A percentile compares a stretch with the other conserved stretches of the same genome.
Evolutionary conservation across 441 rosid species (phyloP).

Genomic region (Kokia cookei): DNA sequence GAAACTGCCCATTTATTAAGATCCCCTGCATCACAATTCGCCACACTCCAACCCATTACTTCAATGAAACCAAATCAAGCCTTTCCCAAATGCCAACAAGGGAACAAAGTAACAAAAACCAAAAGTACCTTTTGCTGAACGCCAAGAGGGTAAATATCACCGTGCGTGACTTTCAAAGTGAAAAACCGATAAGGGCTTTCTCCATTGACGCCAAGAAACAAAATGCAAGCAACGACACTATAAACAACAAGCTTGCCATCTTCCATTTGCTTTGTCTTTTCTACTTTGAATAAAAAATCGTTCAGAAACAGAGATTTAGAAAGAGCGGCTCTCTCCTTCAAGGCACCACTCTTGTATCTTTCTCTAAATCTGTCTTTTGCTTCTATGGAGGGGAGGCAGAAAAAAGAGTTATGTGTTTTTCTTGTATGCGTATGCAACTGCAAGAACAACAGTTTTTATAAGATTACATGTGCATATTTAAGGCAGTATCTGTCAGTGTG

Average conservation of each 20-base stretch:
- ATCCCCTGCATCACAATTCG: constrained; percentile 46
- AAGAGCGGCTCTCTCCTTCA: neutral
- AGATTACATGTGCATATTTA: neutral
- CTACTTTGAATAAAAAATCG: neutral
- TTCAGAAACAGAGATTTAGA: neutral
- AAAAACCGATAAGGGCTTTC: constrained; percentile 31
- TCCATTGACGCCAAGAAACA: constrained; percentile 38
- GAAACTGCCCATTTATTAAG: constrained; percentile 66
- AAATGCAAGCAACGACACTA: constrained; percentile 27
- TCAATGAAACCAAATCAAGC: constrained; percentile 1
- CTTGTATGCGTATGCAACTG: neutral
- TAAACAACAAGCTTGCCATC: constrained; percentile 20
- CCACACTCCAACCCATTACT: constrained; percentile 3
- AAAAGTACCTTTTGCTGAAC: constrained; percentile 21
- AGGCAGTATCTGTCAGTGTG: constrained; percentile 2
- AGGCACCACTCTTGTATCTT: neutral
- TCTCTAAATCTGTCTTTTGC: neutral
- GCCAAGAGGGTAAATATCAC: constrained; percentile 42
- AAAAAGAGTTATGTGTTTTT: neutral
- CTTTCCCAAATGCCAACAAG: neutral
- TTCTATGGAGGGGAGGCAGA: neutral
- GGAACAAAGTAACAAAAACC: neutral
- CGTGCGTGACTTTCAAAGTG: constrained; percentile 34
- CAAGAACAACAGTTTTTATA: neutral
- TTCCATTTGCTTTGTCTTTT: constrained; percentile 25